These are phyloP conservation scores for Balamuthia mandrillaris DNA, from an alignment of 208 protist species.

Conservation along the genomic window DNA sequence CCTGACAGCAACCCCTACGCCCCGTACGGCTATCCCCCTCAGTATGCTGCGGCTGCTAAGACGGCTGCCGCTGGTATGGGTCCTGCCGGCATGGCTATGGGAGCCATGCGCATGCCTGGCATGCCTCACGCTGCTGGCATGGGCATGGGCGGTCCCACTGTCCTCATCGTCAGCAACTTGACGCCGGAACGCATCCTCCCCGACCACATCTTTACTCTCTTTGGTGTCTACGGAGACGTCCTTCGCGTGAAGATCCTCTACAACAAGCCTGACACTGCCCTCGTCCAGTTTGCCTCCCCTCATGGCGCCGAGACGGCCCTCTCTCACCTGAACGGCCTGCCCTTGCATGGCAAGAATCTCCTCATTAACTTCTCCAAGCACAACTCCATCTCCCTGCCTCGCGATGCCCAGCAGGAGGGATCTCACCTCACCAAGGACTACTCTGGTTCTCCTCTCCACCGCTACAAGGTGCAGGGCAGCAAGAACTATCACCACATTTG, in stretches of 20 bases:
- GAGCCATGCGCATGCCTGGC: too few relatives aligned
- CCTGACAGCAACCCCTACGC: slow-evolving; percentile 18
- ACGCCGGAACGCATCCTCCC: slow-evolving; percentile 24
- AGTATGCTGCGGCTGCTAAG: not conserved
- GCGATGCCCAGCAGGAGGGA: not conserved
- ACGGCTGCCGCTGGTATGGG: not conserved
- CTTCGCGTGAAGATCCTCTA: slow-evolving; percentile 65
- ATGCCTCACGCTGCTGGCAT: too few relatives aligned
- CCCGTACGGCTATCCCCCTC: slow-evolving; percentile 2
- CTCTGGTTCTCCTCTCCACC: slow-evolving; percentile 48
- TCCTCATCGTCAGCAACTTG: slow-evolving; percentile 47
- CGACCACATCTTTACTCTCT: slow-evolving; percentile 62
- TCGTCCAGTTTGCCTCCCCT: slow-evolving; percentile 54
- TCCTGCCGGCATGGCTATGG: too few relatives aligned
- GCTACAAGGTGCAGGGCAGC: slow-evolving; percentile 54
- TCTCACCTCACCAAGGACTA: slow-evolving; percentile 62
- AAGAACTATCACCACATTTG: slow-evolving; percentile 62
- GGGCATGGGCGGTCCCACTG: slow-evolving; percentile 10
- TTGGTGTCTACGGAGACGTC: slow-evolving; percentile 64
- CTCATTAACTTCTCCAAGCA: slow-evolving; percentile 61
- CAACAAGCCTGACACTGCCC: slow-evolving; percentile 60
- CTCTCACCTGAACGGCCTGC: slow-evolving; percentile 46
- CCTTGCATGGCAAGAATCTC: slow-evolving; percentile 45
- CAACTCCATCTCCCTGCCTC: slow-evolving; percentile 47
- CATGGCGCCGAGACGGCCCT: slow-evolving; percentile 57